phyloP scores from a whole-genome alignment of 768 basidiomycete genomes.

The Hortiboletus flavorubellus region DNA sequence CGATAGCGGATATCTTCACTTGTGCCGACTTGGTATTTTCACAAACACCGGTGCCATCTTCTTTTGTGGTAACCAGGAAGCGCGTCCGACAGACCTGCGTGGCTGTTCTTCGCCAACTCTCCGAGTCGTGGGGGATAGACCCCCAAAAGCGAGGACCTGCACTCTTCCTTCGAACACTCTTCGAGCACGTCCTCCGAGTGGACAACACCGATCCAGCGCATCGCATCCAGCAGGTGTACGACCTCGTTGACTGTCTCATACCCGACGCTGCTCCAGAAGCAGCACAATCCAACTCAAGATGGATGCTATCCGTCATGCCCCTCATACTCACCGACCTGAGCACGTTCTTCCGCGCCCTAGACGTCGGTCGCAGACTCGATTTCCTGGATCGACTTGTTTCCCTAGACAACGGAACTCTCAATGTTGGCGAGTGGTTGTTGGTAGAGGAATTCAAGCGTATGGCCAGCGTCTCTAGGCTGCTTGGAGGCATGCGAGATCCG shows the following conservation, averaged over 20 bases:
- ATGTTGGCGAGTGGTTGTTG: constrained; percentile 57
- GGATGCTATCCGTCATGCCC: constrained; percentile 56
- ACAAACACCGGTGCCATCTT: constrained; percentile 33
- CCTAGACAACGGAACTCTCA: constrained; percentile 42
- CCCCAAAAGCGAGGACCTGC: constrained; percentile 40
- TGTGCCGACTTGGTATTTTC: constrained; percentile 48
- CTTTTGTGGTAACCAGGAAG: constrained; percentile 27
- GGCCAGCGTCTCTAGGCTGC: constrained; percentile 34
- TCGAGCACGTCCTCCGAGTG: constrained; percentile 44
- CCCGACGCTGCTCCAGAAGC: constrained; percentile 33
- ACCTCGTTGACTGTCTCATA: constrained; percentile 55
- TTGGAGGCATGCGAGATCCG: constrained; percentile 34
- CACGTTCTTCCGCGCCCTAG: constrained; percentile 54
- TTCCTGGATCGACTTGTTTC: constrained; percentile 52
- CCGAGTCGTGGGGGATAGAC: constrained; percentile 28
- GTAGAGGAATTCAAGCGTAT: constrained; percentile 60
- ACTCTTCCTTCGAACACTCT: constrained; percentile 52
- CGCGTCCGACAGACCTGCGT: constrained; percentile 51
- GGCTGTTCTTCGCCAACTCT: constrained; percentile 43
- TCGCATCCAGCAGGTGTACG: constrained; percentile 53
- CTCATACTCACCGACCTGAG: constrained; percentile 51
- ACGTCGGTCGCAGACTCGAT: constrained; percentile 50
- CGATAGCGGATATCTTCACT: constrained; percentile 53
- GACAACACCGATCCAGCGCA: constrained; percentile 52
- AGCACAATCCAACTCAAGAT: constrained; percentile 37